phyloP scores from a whole-genome alignment of 2,329 filamentous ascomycete species.

The Myriosclerotinia duriaeana region DNA sequence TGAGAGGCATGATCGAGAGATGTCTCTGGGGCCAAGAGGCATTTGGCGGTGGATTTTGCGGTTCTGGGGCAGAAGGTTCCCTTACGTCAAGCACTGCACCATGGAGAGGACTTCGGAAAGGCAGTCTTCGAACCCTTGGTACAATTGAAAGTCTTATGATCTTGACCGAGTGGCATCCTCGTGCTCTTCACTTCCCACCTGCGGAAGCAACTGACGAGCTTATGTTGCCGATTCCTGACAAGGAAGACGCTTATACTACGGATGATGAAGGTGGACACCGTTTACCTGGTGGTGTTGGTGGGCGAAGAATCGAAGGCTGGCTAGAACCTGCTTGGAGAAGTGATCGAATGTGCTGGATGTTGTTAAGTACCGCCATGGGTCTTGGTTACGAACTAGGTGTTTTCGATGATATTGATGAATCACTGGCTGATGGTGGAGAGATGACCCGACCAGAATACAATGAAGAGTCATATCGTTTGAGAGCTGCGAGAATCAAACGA shows the following conservation, averaged over 20 bases:
- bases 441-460: constrained; percentile 66
- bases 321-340: constrained; percentile 93
- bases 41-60: constrained; percentile 84
- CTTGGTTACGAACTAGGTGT: constrained; percentile 92
- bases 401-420: constrained; percentile 83
- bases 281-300: constrained; percentile 62
- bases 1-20: constrained; percentile 91
- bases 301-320: constrained; percentile 89
- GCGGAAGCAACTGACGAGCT: constrained; percentile 72
- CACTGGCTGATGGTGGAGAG: constrained; percentile 57
- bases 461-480: constrained; percentile 73
- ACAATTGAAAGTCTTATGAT: constrained; percentile 94
- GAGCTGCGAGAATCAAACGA: constrained; percentile 78
- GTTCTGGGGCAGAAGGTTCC: constrained; percentile 60
- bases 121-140: constrained; percentile 82
- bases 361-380: constrained; percentile 85
- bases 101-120: constrained; percentile 68
- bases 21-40: constrained; percentile 96
- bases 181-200: constrained; percentile 89
- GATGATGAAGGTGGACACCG: constrained; percentile 47
- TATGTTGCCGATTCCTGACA: constrained; percentile 60
- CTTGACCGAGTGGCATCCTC: constrained; percentile 94
- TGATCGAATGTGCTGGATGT: constrained; percentile 97
- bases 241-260: constrained; percentile 45
- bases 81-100: constrained; percentile 68